Base-by-base conservation (phyloP, 2,329 filamentous ascomycete species). In the Escovopsis sp. region DNA sequence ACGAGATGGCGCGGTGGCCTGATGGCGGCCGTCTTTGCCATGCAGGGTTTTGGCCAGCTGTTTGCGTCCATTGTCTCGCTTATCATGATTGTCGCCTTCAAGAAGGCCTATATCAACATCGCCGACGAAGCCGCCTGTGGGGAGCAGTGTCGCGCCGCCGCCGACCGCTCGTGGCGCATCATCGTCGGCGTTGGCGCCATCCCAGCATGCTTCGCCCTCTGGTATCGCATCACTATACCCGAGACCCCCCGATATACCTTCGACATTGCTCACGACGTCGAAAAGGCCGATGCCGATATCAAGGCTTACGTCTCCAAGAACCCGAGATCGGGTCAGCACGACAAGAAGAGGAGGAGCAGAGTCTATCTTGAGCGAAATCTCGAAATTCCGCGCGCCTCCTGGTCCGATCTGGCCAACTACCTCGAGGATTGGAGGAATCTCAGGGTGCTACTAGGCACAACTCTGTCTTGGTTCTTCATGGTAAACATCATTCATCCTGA, bases 231-330 rank as follows among this genome's bases (percentile, higher is more conserved):
- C 35, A 88, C 82, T 16, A 87, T 90, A 39, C 83, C 83, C 8
- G 84, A 90, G 59, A 87, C 83, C 4, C 81, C 82, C 27, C 72
- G 81, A 27, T 88, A 87, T 54, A 87, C 82, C 1, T 85, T 87
- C 45, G 83, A 90, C 52, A 73, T 90, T 2, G 68, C 74, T 19
- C 76, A 75, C 39, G 81, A 90, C 48, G 66, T 83, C 21, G 70
- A 82, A 54, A 81, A 84, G 58, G 83, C 73, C 21, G 75, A 78
- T 39, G 75, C 73, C 10, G 83, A 88, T 45, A 74, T 82, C 45
- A 72, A 74, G 45, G 68, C 68, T 7, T 73, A 72, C 36, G 58
- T 72, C 38, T 50, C 62, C 1, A 68, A 64, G 49, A 23, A 23
- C 11, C 21, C 21, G 21, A 23, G 21, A 8, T 57, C 61, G 41